Evolutionary conservation across 768 basidiomycete species (phyloP).

Genomic region (Solioccasus polychromus): DNA sequence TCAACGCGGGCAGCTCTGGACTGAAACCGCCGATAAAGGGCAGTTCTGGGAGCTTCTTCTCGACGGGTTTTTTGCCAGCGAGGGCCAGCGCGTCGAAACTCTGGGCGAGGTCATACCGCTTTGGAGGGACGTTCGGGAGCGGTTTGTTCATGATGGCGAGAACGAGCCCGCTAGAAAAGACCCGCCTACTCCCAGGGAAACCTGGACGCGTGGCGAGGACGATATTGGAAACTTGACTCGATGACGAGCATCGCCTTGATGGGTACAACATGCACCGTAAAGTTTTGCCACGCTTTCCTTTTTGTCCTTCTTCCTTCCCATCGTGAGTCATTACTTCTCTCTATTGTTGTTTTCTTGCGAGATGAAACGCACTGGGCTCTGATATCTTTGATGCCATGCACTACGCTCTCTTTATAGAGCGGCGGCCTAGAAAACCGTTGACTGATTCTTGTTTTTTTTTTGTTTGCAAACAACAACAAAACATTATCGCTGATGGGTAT

Average conservation of each 20-base stretch:
- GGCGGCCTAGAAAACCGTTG: slow-evolving; percentile 68
- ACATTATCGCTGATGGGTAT: too few relatives aligned
- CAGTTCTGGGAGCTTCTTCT: slow-evolving; percentile 15
- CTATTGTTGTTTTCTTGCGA: not conserved
- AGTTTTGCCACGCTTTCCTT: too few relatives aligned
- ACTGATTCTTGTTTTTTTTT: slow-evolving; percentile 40
- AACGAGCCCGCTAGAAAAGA: slow-evolving; percentile 4
- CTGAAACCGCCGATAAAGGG: slow-evolving; percentile 53
- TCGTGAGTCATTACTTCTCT: too few relatives aligned
- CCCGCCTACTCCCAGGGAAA: slow-evolving; percentile 9
- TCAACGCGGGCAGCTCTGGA: slow-evolving; percentile 13
- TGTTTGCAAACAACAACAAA: too few relatives aligned
- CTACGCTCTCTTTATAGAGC: slow-evolving; percentile 41
- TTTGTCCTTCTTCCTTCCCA: too few relatives aligned
- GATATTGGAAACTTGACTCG: slow-evolving; percentile 22
- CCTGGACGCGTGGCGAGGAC: slow-evolving; percentile 1
- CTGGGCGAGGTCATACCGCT: slow-evolving; percentile 29
- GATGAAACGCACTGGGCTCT: slow-evolving; percentile 71
- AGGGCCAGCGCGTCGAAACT: slow-evolving; percentile 35
- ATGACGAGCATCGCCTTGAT: too few relatives aligned
- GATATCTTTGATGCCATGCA: slow-evolving; percentile 50
- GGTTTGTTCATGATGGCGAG: slow-evolving; percentile 21
- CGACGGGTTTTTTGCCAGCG: slow-evolving; percentile 14
- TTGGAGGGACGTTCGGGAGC: slow-evolving; percentile 10
- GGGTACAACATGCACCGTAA: too few relatives aligned